Evolutionary conservation across 179 eudicot species (phyloP).

Genomic region (Corrigiola litoralis): DNA sequence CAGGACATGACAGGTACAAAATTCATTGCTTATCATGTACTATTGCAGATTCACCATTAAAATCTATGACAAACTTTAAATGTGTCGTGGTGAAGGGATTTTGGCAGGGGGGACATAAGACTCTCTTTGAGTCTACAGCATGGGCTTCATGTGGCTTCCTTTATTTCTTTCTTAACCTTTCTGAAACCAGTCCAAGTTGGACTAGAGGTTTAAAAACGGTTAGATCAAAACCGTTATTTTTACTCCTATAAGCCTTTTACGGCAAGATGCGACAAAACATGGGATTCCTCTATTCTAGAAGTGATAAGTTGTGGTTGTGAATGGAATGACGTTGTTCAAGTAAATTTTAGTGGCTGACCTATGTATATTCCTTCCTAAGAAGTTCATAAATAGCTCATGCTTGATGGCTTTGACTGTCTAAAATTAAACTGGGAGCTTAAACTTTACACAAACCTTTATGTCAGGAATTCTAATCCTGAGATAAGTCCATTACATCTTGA

Average conservation of each 20-base stretch:
- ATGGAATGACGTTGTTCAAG: not conserved
- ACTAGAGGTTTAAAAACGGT: not conserved
- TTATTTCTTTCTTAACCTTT: constrained; percentile 17
- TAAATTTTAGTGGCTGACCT: not conserved
- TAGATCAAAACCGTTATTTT: not conserved
- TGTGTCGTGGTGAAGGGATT: constrained; percentile 32
- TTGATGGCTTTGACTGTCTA: too few relatives aligned
- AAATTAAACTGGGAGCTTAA: not conserved
- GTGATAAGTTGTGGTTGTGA: not conserved
- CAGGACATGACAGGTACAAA: constrained; percentile 12
- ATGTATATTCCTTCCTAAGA: not conserved
- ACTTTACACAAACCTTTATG: not conserved
- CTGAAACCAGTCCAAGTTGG: constrained; percentile 11
- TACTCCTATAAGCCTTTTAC: not conserved
- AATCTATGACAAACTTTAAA: constrained; percentile 13
- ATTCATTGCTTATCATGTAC: constrained; percentile 8
- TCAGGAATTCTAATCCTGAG: not conserved
- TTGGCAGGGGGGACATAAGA: constrained; percentile 33
- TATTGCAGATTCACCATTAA: constrained; percentile 19
- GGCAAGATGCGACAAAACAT: not conserved
- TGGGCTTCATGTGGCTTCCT: constrained; percentile 89
- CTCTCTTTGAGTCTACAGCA: constrained; percentile 34
- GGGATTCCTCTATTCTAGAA: constrained; percentile 3
- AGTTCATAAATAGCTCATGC: too few relatives aligned
- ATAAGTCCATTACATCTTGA: not conserved